A percentile compares a stretch with the other conserved stretches of the same genome.
Conservation (phyloP, 805 yeast genomes). For the Candida dajiaensis region DNA sequence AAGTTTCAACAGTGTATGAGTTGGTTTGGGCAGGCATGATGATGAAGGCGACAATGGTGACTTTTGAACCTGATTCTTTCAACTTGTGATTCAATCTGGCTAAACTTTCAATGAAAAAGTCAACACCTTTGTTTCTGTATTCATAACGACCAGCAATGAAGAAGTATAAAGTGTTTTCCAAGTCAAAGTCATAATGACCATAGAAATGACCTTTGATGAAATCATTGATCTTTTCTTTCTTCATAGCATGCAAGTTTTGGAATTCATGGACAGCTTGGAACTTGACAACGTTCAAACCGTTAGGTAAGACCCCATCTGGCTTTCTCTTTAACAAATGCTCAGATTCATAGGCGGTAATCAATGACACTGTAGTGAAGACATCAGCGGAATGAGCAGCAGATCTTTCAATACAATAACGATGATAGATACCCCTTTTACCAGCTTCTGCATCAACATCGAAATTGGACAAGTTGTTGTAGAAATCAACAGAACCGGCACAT, state of each 20-base stretch:
- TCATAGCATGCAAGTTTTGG: constrained; percentile 89
- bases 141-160: constrained; percentile 98
- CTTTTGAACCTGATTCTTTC: constrained; percentile 74
- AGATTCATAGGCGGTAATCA: constrained; percentile 93
- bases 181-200: constrained; percentile 91
- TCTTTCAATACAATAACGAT: constrained; percentile 93
- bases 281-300: constrained; percentile 92
- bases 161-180: constrained; percentile 89
- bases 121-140: constrained; percentile 94
- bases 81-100: constrained; percentile 88
- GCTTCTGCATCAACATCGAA: constrained; percentile 98
- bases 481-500: constrained; percentile 96
- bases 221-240: constrained; percentile 88
- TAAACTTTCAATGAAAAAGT: constrained; percentile 85
- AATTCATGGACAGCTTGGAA: constrained; percentile 97
- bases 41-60: constrained; percentile 93
- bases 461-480: constrained; percentile 80
- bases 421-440: constrained; percentile 95
- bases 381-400: constrained; percentile 95
- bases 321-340: constrained; percentile 91
- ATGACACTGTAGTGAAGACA: constrained; percentile 95
- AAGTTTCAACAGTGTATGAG: constrained; percentile 92
- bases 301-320: constrained; percentile 97
- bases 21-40: constrained; percentile 97
- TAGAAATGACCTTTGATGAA: constrained; percentile 96